Evolutionary conservation across 331 rosid species (phyloP).

Genomic region (Arachis monticola): DNA sequence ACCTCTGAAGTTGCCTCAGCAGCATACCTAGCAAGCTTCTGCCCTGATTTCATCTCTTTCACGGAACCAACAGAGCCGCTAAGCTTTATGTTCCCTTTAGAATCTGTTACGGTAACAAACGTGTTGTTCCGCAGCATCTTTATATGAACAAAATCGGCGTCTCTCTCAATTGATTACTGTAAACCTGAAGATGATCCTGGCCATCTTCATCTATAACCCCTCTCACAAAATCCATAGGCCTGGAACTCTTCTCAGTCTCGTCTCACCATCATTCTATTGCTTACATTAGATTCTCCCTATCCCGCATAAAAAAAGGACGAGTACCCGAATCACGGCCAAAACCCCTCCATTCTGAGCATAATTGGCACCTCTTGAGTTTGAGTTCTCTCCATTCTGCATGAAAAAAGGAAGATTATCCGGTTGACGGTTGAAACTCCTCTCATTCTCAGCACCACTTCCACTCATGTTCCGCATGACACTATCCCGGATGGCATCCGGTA

Average conservation of each 20-base stretch:
- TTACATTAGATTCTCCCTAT: constrained; percentile 27
- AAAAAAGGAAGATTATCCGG: neutral
- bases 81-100: constrained; percentile 73
- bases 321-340: neutral
- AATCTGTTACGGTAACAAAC: constrained; percentile 76
- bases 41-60: constrained; percentile 72
- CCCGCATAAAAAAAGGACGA: constrained; percentile 32
- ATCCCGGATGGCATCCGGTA: constrained; percentile 23
- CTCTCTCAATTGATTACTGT: constrained; percentile 43
- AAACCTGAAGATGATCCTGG: constrained; percentile 14
- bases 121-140: constrained; percentile 80
- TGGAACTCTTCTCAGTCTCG: constrained; percentile 22
- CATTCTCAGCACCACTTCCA: neutral
- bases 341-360: neutral
- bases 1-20: constrained; percentile 82
- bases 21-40: constrained; percentile 67
- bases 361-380: neutral
- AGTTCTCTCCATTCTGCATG: neutral
- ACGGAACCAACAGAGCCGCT: constrained; percentile 76
- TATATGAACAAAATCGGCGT: constrained; percentile 76
- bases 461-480: constrained; percentile 25
- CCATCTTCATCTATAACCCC: constrained; percentile 55
- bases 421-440: neutral
- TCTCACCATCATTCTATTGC: constrained; percentile 34
- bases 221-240: constrained; percentile 69